Conservation (phyloP, 2,329 filamentous ascomycete genomes). For the Trichoderma simmonsii region DNA sequence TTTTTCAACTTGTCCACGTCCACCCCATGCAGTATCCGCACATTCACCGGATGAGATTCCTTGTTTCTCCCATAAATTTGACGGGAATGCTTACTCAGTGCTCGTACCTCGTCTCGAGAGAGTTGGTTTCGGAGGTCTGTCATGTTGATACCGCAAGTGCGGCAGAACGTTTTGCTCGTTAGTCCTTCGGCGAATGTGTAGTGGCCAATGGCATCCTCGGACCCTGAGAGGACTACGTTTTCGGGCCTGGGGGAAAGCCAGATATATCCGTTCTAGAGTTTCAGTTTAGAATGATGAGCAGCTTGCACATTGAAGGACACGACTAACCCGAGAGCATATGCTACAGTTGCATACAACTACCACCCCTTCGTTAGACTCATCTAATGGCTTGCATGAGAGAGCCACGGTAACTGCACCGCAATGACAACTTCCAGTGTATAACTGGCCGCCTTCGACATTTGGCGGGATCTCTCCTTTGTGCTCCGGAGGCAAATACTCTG, state of each 20-base stretch:
- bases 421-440: slow-evolving; percentile 52
- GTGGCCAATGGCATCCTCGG: slow-evolving; percentile 35
- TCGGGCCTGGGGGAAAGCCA: slow-evolving; percentile 44
- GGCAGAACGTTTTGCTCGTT: slow-evolving; percentile 46
- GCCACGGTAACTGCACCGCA: slow-evolving; percentile 49
- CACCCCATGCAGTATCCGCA: slow-evolving; percentile 27
- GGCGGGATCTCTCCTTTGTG: slow-evolving; percentile 43
- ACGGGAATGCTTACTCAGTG: slow-evolving; percentile 20
- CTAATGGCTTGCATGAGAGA: slow-evolving; percentile 41
- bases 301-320: background rate
- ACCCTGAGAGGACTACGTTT: slow-evolving; percentile 40
- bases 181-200: slow-evolving; percentile 38
- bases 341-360: slow-evolving; percentile 50
- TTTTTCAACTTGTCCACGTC: background rate
- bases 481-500: slow-evolving; percentile 32
- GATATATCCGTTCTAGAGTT: slow-evolving; percentile 38
- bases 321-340: slow-evolving; percentile 42
- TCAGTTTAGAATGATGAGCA: background rate
- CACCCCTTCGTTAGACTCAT: slow-evolving; percentile 32
- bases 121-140: slow-evolving; percentile 31
- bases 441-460: slow-evolving; percentile 33
- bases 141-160: slow-evolving; percentile 45
- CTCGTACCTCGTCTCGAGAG: slow-evolving; percentile 35
- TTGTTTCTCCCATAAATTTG: slow-evolving; percentile 21
- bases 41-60: slow-evolving; percentile 35